Percentiles rank a stretch among this genome's conserved stretches.
Conservation (phyloP, 257 asterid species). For the Mentha longifolia region DNA sequence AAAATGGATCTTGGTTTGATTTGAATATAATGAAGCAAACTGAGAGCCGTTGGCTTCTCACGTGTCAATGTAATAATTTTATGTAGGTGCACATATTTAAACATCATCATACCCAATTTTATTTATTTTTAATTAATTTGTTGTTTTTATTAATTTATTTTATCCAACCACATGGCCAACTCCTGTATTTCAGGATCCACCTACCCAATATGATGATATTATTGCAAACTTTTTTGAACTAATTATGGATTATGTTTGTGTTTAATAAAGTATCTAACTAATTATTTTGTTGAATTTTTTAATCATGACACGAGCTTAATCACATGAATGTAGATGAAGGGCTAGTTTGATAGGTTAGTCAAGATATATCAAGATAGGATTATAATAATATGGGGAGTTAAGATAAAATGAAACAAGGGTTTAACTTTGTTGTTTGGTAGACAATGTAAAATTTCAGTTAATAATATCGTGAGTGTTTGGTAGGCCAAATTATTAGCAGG, state of each 20-base stretch:
- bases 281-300: too few species aligned
- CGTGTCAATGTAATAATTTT: slow-evolving; percentile 35
- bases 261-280: neutral
- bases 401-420: too few species aligned
- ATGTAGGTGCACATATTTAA: slow-evolving; percentile 18
- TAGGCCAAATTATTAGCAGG: too few species aligned
- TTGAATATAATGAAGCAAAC: neutral
- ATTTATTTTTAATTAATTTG: slow-evolving; percentile 9
- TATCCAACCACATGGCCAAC: slow-evolving; percentile 41
- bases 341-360: too few species aligned
- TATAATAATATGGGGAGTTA: too few species aligned
- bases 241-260: neutral
- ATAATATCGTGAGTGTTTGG: too few species aligned
- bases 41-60: slow-evolving; percentile 39
- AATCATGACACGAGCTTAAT: too few species aligned
- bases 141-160: neutral
- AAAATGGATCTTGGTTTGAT: slow-evolving; percentile 25
- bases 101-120: slow-evolving; percentile 1
- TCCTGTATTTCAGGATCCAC: slow-evolving; percentile 29
- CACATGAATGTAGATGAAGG: too few species aligned
- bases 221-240: neutral
- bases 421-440: too few species aligned
- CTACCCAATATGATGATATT: neutral
- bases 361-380: too few species aligned
- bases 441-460: too few species aligned